Conservation (phyloP, 2,329 filamentous ascomycete genomes). For the Neofusicoccum cordaticola region DNA sequence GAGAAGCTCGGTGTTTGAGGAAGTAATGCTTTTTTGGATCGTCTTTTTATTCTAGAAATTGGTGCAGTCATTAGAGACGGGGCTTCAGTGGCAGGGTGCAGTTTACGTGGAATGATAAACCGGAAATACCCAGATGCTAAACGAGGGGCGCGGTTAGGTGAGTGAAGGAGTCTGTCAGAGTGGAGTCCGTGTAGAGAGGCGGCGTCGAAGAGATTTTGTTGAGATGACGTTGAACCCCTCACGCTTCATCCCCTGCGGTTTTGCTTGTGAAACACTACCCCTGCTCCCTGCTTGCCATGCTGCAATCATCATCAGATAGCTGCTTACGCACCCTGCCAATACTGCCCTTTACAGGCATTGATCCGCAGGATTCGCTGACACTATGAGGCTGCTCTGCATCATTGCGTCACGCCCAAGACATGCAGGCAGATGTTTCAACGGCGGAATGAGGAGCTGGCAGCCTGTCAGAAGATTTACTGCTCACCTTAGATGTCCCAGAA, state of each 20-base stretch:
- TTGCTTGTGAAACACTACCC: too few relatives aligned
- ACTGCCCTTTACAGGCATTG: background rate
- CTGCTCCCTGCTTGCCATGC: too few relatives aligned
- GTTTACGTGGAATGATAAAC: background rate
- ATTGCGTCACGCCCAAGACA: too few relatives aligned
- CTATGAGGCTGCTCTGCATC: too few relatives aligned
- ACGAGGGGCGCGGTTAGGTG: background rate
- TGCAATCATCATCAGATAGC: background rate
- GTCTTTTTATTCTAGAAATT: background rate
- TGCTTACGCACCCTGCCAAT: background rate
- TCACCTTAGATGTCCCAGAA: too few relatives aligned
- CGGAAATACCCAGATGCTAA: background rate
- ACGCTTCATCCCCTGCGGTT: too few relatives aligned
- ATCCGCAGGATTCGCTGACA: background rate
- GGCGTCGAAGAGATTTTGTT: background rate
- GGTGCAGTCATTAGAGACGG: background rate
- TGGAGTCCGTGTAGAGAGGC: background rate
- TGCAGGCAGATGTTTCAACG: too few relatives aligned
- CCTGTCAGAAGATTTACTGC: too few relatives aligned
- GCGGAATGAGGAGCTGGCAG: too few relatives aligned
- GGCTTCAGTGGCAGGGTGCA: background rate
- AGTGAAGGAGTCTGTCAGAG: background rate
- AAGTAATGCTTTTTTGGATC: background rate
- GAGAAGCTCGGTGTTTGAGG: slow-evolving; percentile 25
- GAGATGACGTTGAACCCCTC: background rate